Evolutionary conservation across 371 early-diverging fungal species (phyloP).

Genomic region (Smittium culicis): DNA sequence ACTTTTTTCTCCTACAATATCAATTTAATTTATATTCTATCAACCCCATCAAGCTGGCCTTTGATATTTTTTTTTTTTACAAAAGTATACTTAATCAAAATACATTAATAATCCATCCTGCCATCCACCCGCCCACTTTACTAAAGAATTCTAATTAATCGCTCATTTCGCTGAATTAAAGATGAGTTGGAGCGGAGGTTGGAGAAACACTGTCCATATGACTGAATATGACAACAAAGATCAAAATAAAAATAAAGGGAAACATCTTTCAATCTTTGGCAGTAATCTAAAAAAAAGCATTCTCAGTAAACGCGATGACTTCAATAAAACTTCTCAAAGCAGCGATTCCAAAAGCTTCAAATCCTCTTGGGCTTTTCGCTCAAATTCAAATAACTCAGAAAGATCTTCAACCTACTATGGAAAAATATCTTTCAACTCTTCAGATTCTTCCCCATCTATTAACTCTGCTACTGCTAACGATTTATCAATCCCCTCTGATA

Average conservation of each 20-base stretch:
- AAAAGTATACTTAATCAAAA: too few relatives aligned
- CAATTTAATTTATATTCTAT: too few relatives aligned
- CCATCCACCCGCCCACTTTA: too few relatives aligned
- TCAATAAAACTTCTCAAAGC: not conserved
- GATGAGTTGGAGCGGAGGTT: conserved; percentile 9
- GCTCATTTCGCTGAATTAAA: too few relatives aligned
- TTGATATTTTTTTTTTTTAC: too few relatives aligned
- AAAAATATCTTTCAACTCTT: not conserved
- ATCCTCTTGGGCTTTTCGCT: not conserved
- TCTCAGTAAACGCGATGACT: not conserved
- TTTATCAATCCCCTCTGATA: not conserved
- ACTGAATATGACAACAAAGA: not conserved
- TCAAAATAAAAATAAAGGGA: not conserved
- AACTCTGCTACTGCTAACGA: not conserved
- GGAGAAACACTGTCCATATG: not conserved
- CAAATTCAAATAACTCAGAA: not conserved
- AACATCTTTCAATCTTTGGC: conserved; percentile 7
- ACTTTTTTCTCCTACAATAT: too few relatives aligned
- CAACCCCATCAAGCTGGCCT: too few relatives aligned
- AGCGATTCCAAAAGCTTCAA: not conserved
- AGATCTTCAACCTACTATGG: not conserved
- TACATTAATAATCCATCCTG: too few relatives aligned
- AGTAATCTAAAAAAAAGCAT: conserved; percentile 3
- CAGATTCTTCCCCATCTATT: not conserved
- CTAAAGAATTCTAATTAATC: too few relatives aligned